Evolutionary conservation across 2,329 filamentous ascomycete genomes (phyloP), one percentile per base, ranked within the genome.

Genomic region (Zarea fungicola): DNA sequence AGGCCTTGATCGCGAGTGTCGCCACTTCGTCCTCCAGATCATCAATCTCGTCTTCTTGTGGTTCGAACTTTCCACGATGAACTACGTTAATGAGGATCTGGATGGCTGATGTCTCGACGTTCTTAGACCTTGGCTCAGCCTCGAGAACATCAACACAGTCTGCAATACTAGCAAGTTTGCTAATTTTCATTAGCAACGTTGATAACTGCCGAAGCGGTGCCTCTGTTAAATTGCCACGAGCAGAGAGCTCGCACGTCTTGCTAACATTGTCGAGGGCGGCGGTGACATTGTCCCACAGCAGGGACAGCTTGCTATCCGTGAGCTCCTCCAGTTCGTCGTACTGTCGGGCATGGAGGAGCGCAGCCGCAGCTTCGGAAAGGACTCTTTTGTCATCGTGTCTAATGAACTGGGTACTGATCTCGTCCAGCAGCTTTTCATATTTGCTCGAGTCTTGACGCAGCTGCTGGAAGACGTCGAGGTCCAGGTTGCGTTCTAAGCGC

Each of bases 361-460:
- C 88, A 19, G 83, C 77, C 23, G 87, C 85, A 13, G 90, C 92
- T 65, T 96, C 91, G 10, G 83, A 82, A 39, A 99, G 75, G 16
- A 97, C 91, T 48, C 81, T 80, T 58, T 88, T 86, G 60, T 95
- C 89, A 36, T 88, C 87, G 62, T 99, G 93, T n/a, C 89, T 83
- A 58, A 87, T 83, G 69, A 99, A 97, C 59, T 99, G 93, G 50
- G 89, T 89, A 65, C 88, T 90, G 58, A 97, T 89, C 60, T 96
- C 91, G 57, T 96, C 90, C 2, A 99, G 74, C 25, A 97, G 72
- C 19, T 85, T 82, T 6, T 84, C 81, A 61, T 95, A 95, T 2
- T 83, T 85, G 2, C 85, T 84, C 1, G 89, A 82, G 56, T 95
- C 89, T 63, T 96, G 90, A 44, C 91, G 85, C 31, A 97, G 73